A percentile compares a stretch with the other conserved stretches of the same genome.
Conservation (phyloP, 1,284 basidiomycete species). For the Puccinia polysora region DNA sequence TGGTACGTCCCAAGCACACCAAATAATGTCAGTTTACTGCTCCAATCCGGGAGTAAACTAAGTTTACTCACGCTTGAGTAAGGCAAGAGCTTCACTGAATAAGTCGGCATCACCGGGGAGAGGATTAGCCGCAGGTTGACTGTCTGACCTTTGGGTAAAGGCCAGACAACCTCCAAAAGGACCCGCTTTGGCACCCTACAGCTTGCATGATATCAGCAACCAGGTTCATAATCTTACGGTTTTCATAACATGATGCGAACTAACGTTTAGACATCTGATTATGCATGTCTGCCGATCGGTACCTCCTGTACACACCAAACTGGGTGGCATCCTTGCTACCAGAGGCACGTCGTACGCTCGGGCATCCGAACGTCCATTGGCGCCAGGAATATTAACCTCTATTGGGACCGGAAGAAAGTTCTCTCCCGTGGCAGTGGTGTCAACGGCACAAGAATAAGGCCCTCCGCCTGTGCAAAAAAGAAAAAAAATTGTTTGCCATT, state of each 20-base stretch:
- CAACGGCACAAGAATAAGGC: slow-evolving; percentile 30
- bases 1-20: not conserved
- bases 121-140: slow-evolving; percentile 8
- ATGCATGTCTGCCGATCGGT: slow-evolving; percentile 34
- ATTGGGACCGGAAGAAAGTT: slow-evolving; percentile 29
- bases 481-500: not conserved
- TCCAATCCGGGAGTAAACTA: not conserved
- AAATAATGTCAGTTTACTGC: not conserved
- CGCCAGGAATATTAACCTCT: slow-evolving; percentile 34
- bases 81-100: slow-evolving; percentile 1
- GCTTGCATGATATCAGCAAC: not conserved
- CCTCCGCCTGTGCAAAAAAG: slow-evolving; percentile 22
- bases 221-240: no score
- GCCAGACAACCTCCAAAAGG: slow-evolving; percentile 42
- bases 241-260: not conserved
- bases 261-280: slow-evolving; percentile 37
- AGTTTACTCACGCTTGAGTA: slow-evolving; percentile 1
- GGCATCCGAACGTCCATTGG: slow-evolving; percentile 16
- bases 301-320: slow-evolving; percentile 37
- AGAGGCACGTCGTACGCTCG: slow-evolving; percentile 32
- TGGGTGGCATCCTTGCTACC: slow-evolving; percentile 30
- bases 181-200: slow-evolving; percentile 39
- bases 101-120: slow-evolving; percentile 20
- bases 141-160: slow-evolving; percentile 33
- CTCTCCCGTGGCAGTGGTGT: slow-evolving; percentile 28